These are phyloP conservation scores for Colletotrichum karsti DNA, from an alignment of 2,329 filamentous ascomycete species.

Conservation along the genomic window DNA sequence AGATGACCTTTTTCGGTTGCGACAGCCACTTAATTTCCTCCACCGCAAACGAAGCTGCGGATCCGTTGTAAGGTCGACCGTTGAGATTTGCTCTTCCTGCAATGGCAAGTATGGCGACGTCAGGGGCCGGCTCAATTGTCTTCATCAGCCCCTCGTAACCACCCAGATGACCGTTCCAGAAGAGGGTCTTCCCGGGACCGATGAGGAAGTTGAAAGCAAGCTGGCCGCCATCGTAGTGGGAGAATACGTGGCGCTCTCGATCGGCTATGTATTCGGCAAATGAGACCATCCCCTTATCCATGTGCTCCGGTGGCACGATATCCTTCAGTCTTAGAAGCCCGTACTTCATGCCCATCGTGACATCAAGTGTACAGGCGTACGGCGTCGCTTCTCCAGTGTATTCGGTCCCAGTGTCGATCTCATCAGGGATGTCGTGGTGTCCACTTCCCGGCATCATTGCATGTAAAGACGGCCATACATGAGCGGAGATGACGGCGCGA, in stretches of 20 bases:
- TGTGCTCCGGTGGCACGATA: background rate
- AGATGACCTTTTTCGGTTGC: background rate
- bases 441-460: slow-evolving; percentile 31
- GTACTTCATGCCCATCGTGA: background rate
- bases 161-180: background rate
- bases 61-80: slow-evolving; percentile 2
- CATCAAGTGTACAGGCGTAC: background rate
- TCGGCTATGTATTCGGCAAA: background rate
- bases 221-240: background rate
- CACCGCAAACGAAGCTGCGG: slow-evolving; percentile 1
- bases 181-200: background rate
- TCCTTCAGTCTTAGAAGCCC: background rate
- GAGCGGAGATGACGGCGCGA: slow-evolving; percentile 24
- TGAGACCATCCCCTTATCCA: background rate
- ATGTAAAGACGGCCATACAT: slow-evolving; percentile 35
- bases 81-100: slow-evolving; percentile 7
- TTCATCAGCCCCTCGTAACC: slow-evolving; percentile 1
- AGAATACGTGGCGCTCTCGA: background rate
- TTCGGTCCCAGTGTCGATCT: background rate
- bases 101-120: background rate
- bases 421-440: background rate
- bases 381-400: background rate
- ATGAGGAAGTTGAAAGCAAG: background rate
- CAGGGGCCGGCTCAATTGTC: background rate
- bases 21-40: background rate